Evolutionary conservation across 345 rosid species (phyloP), one percentile per base, ranked within the genome.

Genomic region (Corymbia maculata): DNA sequence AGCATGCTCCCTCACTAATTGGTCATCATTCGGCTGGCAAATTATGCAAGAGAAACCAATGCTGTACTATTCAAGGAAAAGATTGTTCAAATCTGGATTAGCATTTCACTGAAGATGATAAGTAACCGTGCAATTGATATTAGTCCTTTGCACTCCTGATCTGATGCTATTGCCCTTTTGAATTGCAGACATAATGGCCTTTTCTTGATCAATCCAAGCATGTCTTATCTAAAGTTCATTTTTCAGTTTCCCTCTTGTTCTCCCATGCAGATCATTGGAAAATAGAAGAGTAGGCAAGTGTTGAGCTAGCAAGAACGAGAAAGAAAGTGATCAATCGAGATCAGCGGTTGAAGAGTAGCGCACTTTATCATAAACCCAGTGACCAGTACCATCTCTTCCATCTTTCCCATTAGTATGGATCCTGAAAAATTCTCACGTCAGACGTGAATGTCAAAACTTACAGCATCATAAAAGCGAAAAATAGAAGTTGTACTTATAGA

Each of bases 371-470:
- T 97, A 97, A 86, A 95, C 61, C 97, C 99, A 97, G 85, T 93
- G 93, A 49, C 99, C 99, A 87, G 94, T 95, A 3, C 98, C 99
- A 93, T 97, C 98, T 79, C 98, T 98, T 88, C 98, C 99, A 90
- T 97, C 98, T 88, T 90, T 92, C 88, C 99, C 95, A 79, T 96
- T 97, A 97, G 90, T 92, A 97, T 10, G 99, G 99, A 91, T 96
- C 99, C 99, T 97, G 84, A 86, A 26, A 26, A 36, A 61, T 64
- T 26, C 45, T 32, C 47, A 11, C 12, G 7, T 75, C 82, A 75
- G 82, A 19, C 47, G 82, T 17, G 49, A 5, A 75, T 17, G 49
- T 36, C 82, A 5, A 75, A 36, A 17, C 49, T 75, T 21, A 36
- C 13, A 75, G 47, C 24, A 75, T 5, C 82, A 75, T 47, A 36